Percentiles rank a stretch among this genome's conserved stretches.
These are phyloP conservation scores for Saccharomycopsis synnaedendra DNA, from an alignment of 805 yeast genomes.

Conservation along the genomic window DNA sequence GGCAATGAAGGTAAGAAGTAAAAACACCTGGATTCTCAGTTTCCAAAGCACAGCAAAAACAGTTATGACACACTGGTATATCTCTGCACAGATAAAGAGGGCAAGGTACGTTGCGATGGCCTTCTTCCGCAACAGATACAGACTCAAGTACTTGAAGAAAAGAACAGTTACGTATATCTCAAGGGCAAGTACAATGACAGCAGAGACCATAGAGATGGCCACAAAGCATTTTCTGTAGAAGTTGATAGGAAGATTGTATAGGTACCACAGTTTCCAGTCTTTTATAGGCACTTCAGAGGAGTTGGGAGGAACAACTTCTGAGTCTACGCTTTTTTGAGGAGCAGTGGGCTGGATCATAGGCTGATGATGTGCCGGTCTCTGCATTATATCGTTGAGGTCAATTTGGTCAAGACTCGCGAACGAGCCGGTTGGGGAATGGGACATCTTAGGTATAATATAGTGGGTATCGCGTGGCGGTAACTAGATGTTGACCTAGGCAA, in stretches of 20 bases:
- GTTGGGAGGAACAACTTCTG: background rate
- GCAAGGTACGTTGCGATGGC: constrained; percentile 22
- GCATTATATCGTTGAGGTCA: constrained; percentile 7
- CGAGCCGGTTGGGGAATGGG: too few relatives aligned
- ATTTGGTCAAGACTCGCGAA: constrained; percentile 11
- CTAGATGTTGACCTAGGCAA: too few relatives aligned
- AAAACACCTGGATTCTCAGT: constrained; percentile 26
- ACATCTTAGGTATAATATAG: too few relatives aligned
- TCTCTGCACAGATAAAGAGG: constrained; percentile 30
- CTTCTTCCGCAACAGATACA: constrained; percentile 16
- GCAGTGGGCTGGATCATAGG: background rate
- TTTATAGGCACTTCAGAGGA: background rate
- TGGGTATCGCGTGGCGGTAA: too few relatives aligned
- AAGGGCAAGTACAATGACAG: constrained; percentile 24
- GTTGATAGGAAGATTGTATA: background rate
- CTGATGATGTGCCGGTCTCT: constrained; percentile 1
- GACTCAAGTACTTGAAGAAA: constrained; percentile 22
- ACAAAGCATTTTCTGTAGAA: constrained; percentile 19
- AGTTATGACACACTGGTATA: constrained; percentile 28
- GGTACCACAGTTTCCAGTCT: constrained; percentile 6
- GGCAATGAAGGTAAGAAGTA: constrained; percentile 26
- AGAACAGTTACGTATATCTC: constrained; percentile 28
- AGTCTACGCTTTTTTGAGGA: background rate
- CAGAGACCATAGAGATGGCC: constrained; percentile 24
- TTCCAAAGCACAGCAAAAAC: constrained; percentile 24